Evolutionary conservation across 1,284 basidiomycete genomes (phyloP).

Genomic region (Hortiboletus rubellus): DNA sequence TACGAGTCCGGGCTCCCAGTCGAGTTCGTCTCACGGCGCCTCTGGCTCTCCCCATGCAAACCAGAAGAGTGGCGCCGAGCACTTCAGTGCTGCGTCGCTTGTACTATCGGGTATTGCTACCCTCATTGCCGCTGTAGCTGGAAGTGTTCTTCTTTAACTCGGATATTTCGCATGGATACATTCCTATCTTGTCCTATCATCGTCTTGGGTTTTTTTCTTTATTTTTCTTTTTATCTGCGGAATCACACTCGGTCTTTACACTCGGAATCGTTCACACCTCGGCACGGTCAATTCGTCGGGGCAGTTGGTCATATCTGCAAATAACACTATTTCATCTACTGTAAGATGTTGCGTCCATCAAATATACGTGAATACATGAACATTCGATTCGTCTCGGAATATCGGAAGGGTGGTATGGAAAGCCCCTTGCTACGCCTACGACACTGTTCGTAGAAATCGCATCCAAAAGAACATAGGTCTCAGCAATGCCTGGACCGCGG

Average conservation of each 20-base stretch:
- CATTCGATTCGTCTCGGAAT: neutral
- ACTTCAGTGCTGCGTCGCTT: slow-evolving; percentile 25
- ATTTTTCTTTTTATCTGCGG: slow-evolving; percentile 7
- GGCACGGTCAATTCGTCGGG: neutral
- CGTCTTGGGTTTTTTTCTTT: neutral
- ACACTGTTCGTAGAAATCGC: neutral
- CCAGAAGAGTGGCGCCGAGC: slow-evolving; percentile 36
- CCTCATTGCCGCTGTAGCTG: slow-evolving; percentile 24
- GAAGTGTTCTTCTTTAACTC: slow-evolving; percentile 25
- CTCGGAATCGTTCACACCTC: neutral
- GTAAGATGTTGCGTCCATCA: slow-evolving; percentile 9
- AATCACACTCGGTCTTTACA: slow-evolving; percentile 1
- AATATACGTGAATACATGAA: slow-evolving; percentile 15
- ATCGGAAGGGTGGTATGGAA: neutral
- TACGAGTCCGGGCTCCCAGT: slow-evolving; percentile 1
- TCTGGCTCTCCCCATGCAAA: slow-evolving; percentile 33
- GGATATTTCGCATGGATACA: slow-evolving; percentile 7
- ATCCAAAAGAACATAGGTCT: neutral
- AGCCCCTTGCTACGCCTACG: neutral
- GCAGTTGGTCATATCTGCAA: neutral
- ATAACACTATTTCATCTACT: slow-evolving; percentile 9
- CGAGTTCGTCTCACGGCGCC: slow-evolving; percentile 10
- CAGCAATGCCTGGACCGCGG: neutral
- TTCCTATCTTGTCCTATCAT: slow-evolving; percentile 8
- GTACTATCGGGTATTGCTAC: slow-evolving; percentile 27